phyloP scores from a whole-genome alignment of 768 basidiomycete genomes.

The Lepiota venenata region DNA sequence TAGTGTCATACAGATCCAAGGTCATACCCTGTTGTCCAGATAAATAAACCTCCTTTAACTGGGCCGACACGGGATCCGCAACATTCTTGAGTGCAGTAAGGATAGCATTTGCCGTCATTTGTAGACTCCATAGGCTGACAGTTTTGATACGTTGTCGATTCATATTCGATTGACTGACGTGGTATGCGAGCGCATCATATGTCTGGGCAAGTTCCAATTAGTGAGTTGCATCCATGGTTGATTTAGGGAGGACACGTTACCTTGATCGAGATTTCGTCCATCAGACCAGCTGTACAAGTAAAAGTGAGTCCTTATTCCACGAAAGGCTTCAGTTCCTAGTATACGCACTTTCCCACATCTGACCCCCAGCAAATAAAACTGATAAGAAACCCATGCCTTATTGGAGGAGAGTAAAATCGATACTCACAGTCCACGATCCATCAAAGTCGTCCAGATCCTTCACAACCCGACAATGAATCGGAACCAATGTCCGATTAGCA shows the following conservation, averaged over 20 bases:
- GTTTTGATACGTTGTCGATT: slow-evolving; percentile 82
- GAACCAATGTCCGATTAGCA: slow-evolving; percentile 89
- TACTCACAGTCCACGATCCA: slow-evolving; percentile 90
- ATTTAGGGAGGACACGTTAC: slow-evolving; percentile 31
- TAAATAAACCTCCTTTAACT: slow-evolving; percentile 41
- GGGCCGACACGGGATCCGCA: slow-evolving; percentile 63
- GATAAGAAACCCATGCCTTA: neutral
- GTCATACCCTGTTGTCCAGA: slow-evolving; percentile 8
- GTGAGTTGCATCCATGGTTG: neutral
- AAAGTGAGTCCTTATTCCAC: slow-evolving; percentile 15
- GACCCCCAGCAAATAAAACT: neutral
- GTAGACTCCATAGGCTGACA: slow-evolving; percentile 92
- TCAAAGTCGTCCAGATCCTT: slow-evolving; percentile 88
- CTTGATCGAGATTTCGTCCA: slow-evolving; percentile 87
- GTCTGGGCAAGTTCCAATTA: slow-evolving; percentile 39
- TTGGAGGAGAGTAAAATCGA: slow-evolving; percentile 1
- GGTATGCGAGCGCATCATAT: slow-evolving; percentile 92
- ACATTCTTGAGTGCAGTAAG: slow-evolving; percentile 73
- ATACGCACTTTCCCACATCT: slow-evolving; percentile 91
- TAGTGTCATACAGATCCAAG: slow-evolving; percentile 7
- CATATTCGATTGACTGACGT: slow-evolving; percentile 88
- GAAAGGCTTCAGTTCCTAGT: neutral
- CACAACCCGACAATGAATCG: slow-evolving; percentile 87
- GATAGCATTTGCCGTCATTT: slow-evolving; percentile 88
- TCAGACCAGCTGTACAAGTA: slow-evolving; percentile 71